phyloP scores from a whole-genome alignment of 495 filamentous ascomycete species.

The Daldinia childiae region DNA sequence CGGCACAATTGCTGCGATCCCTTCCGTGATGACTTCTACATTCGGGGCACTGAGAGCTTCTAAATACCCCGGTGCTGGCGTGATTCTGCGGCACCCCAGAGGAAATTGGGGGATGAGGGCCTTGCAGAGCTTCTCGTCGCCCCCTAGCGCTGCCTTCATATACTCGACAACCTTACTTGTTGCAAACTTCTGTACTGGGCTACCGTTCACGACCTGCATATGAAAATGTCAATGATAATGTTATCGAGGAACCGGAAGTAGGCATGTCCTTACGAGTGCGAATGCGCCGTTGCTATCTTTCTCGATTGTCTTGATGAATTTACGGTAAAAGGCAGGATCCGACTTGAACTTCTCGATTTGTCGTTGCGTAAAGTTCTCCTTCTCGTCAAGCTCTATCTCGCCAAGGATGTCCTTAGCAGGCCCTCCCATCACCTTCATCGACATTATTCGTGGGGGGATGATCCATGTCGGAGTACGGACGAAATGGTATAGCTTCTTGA shows the following conservation, averaged over 20 bases:
- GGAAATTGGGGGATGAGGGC: conserved; percentile 72
- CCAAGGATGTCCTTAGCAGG: conserved; percentile 40
- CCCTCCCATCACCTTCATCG: conserved; percentile 55
- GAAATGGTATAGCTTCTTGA: conserved; percentile 57
- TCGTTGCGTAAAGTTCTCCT: conserved; percentile 48
- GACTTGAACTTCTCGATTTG: conserved; percentile 59
- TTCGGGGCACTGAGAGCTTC: conserved; percentile 69
- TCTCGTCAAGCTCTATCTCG: conserved; percentile 47
- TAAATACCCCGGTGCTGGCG: conserved; percentile 74
- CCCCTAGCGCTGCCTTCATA: conserved; percentile 45
- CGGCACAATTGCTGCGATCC: conserved; percentile 65
- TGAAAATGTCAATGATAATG: conserved; percentile 33
- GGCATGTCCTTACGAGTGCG: conserved; percentile 33
- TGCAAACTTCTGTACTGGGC: conserved; percentile 41
- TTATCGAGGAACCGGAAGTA: conserved; percentile 6
- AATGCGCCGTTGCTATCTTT: conserved; percentile 42
- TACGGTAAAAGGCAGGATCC: conserved; percentile 42
- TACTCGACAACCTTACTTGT: conserved; percentile 38
- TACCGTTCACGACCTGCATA: conserved; percentile 49
- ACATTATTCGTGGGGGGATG: conserved; percentile 61
- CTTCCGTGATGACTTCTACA: conserved; percentile 65
- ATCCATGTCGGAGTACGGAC: conserved; percentile 75
- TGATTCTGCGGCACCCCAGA: conserved; percentile 72
- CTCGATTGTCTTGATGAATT: conserved; percentile 44
- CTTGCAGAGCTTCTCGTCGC: conserved; percentile 51